A percentile compares a stretch with the other conserved stretches of the same genome.
Conservation (phyloP, 208 protist genomes). For the Trypanosoma avium region DNA sequence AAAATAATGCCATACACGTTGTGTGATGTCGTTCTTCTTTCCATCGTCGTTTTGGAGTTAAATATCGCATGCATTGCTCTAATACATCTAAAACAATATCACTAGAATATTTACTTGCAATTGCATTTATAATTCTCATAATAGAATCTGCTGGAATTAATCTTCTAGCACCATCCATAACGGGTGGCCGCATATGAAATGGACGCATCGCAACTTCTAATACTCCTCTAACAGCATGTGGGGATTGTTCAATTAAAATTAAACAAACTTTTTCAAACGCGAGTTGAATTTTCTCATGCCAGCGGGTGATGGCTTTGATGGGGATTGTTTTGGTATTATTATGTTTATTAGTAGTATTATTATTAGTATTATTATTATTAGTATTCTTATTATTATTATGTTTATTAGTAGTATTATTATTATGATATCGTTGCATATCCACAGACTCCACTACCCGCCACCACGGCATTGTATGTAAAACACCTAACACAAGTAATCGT, state of each 20-base stretch:
- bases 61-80: conserved; percentile 50
- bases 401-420: no score
- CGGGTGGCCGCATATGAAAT: conserved; percentile 58
- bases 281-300: conserved; percentile 63
- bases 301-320: conserved; percentile 45
- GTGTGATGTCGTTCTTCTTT: conserved; percentile 62
- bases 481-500: conserved; percentile 64
- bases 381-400: no score
- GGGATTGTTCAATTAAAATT: conserved; percentile 58
- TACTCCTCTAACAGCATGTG: conserved; percentile 64
- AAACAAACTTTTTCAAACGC: conserved; percentile 77
- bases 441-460: conserved; percentile 71
- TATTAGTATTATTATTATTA: no score
- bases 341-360: no score
- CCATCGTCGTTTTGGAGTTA: conserved; percentile 71
- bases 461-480: conserved; percentile 82
- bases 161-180: conserved; percentile 49
- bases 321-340: no score
- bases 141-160: conserved; percentile 67
- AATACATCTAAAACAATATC: conserved; percentile 58
- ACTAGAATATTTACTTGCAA: conserved; percentile 50
- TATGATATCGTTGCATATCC: background rate
- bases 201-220: conserved; percentile 72
- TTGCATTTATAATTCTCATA: conserved; percentile 64
- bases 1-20: conserved; percentile 60